A percentile compares a stretch with the other conserved stretches of the same genome.
These are phyloP conservation scores for Rhizopus sp. DNA, from an alignment of 371 early-diverging fungal species.

Conservation along the genomic window DNA sequence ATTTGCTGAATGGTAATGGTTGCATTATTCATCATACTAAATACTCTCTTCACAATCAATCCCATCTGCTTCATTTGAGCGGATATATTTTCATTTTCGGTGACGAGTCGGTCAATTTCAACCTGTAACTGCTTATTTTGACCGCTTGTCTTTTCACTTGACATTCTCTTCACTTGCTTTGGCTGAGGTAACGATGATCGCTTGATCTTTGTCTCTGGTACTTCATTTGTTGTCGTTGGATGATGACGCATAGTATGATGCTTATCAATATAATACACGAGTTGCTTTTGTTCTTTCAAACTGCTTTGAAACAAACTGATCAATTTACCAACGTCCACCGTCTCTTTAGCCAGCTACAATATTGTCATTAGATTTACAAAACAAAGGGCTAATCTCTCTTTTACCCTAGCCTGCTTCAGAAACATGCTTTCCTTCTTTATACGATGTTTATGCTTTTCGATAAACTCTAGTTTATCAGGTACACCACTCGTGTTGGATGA, in stretches of 20 bases:
- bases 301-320: slow-evolving; percentile 18
- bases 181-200: not conserved
- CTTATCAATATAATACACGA: slow-evolving; percentile 12
- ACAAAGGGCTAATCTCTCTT: not conserved
- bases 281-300: slow-evolving; percentile 16
- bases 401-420: slow-evolving; percentile 21
- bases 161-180: not conserved
- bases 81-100: slow-evolving; percentile 12
- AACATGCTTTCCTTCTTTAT: slow-evolving; percentile 17
- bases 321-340: slow-evolving; percentile 1
- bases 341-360: not conserved
- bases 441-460: slow-evolving; percentile 22
- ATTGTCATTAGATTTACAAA: not conserved
- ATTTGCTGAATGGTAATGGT: slow-evolving; percentile 12
- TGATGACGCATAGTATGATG: not conserved
- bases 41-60: slow-evolving; percentile 13
- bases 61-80: slow-evolving; percentile 18
- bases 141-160: not conserved
- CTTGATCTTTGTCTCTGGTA: not conserved
- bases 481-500: not conserved
- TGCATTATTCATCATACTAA: slow-evolving; percentile 8
- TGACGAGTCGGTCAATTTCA: not conserved
- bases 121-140: not conserved
- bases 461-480: not conserved
- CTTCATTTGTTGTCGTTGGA: not conserved